These are phyloP conservation scores for Stylonectria norvegica DNA, from an alignment of 2,329 filamentous ascomycete species.

Conservation along the genomic window DNA sequence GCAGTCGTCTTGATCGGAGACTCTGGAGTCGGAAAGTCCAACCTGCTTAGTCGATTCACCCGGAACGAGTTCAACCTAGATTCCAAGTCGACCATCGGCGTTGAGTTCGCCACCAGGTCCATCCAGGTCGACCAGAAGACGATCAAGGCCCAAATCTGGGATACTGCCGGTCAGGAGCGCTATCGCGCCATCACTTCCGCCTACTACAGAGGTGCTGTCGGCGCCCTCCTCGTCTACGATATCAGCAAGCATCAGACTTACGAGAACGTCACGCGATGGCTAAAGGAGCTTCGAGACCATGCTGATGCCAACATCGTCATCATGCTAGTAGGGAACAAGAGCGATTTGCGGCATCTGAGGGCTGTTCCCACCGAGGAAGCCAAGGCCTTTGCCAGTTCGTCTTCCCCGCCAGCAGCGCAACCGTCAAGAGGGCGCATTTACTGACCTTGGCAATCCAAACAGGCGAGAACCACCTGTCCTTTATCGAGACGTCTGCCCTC, in stretches of 20 bases:
- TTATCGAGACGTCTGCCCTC: constrained; percentile 98
- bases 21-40: constrained; percentile 99
- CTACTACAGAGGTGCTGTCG: constrained; percentile 97
- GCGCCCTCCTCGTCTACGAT: constrained; percentile 96
- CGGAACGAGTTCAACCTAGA: constrained; percentile 99
- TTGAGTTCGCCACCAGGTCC: constrained; percentile 97
- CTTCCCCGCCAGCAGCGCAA: background rate
- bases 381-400: constrained; percentile 91
- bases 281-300: constrained; percentile 97
- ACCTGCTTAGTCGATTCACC: constrained; percentile 98
- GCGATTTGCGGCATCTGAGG: constrained; percentile 96
- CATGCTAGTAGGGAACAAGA: constrained; percentile 99
- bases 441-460: constrained; percentile 5
- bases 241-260: constrained; percentile 99
- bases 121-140: constrained; percentile 99
- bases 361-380: constrained; percentile 97
- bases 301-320: constrained; percentile 99
- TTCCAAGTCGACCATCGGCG: constrained; percentile 98
- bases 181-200: constrained; percentile 99
- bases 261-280: constrained; percentile 97
- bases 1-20: constrained; percentile 97
- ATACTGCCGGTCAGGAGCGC: constrained; percentile 97
- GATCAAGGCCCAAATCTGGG: constrained; percentile 99
- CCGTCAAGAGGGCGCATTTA: background rate
- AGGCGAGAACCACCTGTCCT: constrained; percentile 98